These are phyloP conservation scores for Adiantum capillusveneris DNA, from an alignment of 75 land plant species.

Conservation along the genomic window DNA sequence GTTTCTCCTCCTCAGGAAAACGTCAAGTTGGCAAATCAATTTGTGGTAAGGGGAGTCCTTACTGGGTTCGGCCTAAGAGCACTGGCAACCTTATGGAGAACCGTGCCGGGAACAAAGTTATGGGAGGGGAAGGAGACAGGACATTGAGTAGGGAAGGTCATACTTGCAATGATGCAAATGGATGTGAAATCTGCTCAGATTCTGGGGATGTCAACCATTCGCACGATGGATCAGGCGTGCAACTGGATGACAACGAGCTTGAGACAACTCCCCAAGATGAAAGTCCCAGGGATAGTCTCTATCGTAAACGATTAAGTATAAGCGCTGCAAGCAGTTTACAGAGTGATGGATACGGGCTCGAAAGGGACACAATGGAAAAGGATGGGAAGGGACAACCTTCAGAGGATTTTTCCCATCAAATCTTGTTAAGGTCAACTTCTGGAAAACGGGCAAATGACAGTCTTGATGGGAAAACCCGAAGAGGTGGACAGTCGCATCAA, in stretches of 20 bases:
- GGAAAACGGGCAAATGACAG: conserved; percentile 10
- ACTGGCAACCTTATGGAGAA: not conserved
- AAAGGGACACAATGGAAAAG: too few relatives aligned
- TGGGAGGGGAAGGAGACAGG: not conserved
- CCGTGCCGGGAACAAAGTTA: not conserved
- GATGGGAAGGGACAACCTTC: too few relatives aligned
- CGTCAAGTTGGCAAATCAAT: not conserved
- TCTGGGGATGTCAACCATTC: too few relatives aligned
- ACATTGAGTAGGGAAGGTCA: not conserved
- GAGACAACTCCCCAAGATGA: too few relatives aligned
- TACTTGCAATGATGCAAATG: not conserved
- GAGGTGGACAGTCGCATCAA: not conserved
- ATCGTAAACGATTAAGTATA: too few relatives aligned
- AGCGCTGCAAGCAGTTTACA: too few relatives aligned
- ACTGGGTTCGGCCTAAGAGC: not conserved
- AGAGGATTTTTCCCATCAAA: too few relatives aligned
- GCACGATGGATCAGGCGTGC: too few relatives aligned
- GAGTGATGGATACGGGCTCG: too few relatives aligned
- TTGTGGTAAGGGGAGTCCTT: not conserved
- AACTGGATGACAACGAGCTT: too few relatives aligned
- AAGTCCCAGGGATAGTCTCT: too few relatives aligned
- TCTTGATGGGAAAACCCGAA: not conserved
- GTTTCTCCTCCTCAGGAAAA: not conserved
- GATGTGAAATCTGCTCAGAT: too few relatives aligned
- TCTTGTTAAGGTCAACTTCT: not conserved